Base-by-base conservation (phyloP, 192 early-diverging fungal genomes). In the Coemansia sp. region DNA sequence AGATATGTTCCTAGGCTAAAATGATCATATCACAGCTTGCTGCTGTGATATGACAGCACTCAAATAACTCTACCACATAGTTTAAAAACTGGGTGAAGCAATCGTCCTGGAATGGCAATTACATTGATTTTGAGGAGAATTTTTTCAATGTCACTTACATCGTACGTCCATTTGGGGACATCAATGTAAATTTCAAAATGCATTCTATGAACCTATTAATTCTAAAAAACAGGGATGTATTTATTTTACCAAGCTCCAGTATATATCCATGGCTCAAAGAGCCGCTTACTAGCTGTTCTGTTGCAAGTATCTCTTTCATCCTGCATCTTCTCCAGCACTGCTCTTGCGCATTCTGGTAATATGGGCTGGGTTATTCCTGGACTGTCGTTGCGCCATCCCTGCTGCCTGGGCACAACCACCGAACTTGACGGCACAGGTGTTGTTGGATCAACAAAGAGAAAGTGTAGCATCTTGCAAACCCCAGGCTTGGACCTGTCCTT, bases 371-470 rank as follows among this genome's bases (percentile, higher is more conserved):
- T 41, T 17, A n/a, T n/a, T n/a, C n/a, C n/a, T n/a, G 20, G 22
- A 27, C 22, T 25, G 54, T 17, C 40, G 38, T 41, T 41, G 38
- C 57, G 25, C 83, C 83, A 84, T 6, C 52, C 79, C 62, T 55
- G 59, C 63, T 87, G 82, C 68, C 89, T 87, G 8, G 85, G 84
- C 3, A 87, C 84, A 2, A 91, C 82, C 37, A 82, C 28, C 2
- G 57, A 57, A 4, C 86, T 88, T 15, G 84, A 86, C 4, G 75
- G 31, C 15, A 86, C 68, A 15, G 57, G 65, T 1, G 57, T 50
- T 0, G 68, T 41, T 0, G 90, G 90, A 47, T 92, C 72, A 1
- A 92, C 74, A 30, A 88, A 71, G 69, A 88, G 87, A 40, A 90
- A 87, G 4, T 64, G 72, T 1, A 92, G 64, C 42, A 89, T 86